Evolutionary conservation across 2,329 filamentous ascomycete genomes (phyloP), one percentile per base, ranked within the genome.

Genomic region (Diaporthe aspalathi): DNA sequence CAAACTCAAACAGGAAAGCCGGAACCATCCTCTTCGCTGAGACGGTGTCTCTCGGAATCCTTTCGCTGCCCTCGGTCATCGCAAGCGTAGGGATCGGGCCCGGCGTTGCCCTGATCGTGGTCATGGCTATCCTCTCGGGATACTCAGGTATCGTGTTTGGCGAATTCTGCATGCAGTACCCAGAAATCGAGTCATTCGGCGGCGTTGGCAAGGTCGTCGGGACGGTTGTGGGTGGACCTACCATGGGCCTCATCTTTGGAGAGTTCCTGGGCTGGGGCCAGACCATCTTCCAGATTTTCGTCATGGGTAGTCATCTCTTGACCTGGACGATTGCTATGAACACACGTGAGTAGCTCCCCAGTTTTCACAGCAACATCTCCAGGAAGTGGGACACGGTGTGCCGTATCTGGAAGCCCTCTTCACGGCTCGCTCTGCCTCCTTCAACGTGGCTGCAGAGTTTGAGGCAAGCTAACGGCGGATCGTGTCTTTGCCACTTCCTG

Each of bases 1-100:
- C 2, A 38, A 22, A 22, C 29, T 54, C 49, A 45, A 52, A n/a
- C 53, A 83, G 83, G 83, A 83, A 85, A 79, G 84, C 83, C 43
- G 81, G 82, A 2, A 80, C 84, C 29, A 79, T 84, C 53, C 74
- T 84, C 70, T 81, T 84, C 65, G 83, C 83, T 17, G 83, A 84
- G 70, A 84, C 83, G 1, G 82, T 84, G 70, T 84, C 82, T 0
- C 81, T 85, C n/a, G 83, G 83, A 0, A 84, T 85, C 78, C 92
- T 94, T 83, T 93, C 91, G 0, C 93, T 94, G 73, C 92, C 92
- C 0, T 93, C 90, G 77, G 93, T 92, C 0, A 90, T 94, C 77
- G 91, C 92, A 3, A 83, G 91, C 16, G 84, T 94, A 53, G 92
- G 92, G 5, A 85, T 94, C 17, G 90, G 92, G 1, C 92, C 92